phyloP scores from a whole-genome alignment of 352 stramenopile species.

The Phytophthora meadii region DNA sequence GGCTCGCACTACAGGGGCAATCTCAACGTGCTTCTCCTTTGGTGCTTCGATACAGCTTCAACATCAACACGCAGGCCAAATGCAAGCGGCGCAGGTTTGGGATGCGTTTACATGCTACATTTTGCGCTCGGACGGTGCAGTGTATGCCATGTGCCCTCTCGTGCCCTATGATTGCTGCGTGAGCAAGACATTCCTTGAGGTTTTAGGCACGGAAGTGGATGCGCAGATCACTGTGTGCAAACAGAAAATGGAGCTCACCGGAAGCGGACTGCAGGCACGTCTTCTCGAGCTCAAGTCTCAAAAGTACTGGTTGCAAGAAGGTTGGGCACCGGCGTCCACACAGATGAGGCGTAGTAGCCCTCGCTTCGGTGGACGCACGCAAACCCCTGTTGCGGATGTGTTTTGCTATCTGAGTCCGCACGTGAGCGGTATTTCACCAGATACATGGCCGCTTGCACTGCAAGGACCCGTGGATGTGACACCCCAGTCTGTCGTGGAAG shows the following conservation, averaged over 20 bases:
- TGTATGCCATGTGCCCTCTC: slow-evolving; percentile 77
- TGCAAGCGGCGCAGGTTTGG: slow-evolving; percentile 48
- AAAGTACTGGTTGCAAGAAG: slow-evolving; percentile 84
- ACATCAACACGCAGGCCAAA: slow-evolving; percentile 26
- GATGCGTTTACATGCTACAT: slow-evolving; percentile 83
- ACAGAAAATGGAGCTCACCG: slow-evolving; percentile 36
- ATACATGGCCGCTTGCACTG: slow-evolving; percentile 78
- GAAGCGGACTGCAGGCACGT: slow-evolving; percentile 36
- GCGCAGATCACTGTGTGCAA: slow-evolving; percentile 64
- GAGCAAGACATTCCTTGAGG: slow-evolving; percentile 47
- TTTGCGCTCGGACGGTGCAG: slow-evolving; percentile 69
- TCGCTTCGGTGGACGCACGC: slow-evolving; percentile 20
- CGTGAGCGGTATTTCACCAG: slow-evolving; percentile 73
- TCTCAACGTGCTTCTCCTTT: slow-evolving; percentile 68
- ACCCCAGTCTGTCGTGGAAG: slow-evolving; percentile 63
- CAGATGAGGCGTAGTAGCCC: slow-evolving; percentile 9
- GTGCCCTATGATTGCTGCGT: slow-evolving; percentile 70
- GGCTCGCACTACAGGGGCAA: slow-evolving; percentile 32
- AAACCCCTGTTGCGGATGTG: slow-evolving; percentile 22
- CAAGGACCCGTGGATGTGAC: slow-evolving; percentile 71
- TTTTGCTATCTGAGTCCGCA: slow-evolving; percentile 62
- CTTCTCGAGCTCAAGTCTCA: slow-evolving; percentile 81
- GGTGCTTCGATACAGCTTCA: slow-evolving; percentile 45
- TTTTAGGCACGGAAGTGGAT: slow-evolving; percentile 69
- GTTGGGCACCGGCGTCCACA: slow-evolving; percentile 46